Evolutionary conservation across 331 rosid genomes (phyloP), one percentile per base, ranked within the genome.

Genomic region (Prunus yedoensis): DNA sequence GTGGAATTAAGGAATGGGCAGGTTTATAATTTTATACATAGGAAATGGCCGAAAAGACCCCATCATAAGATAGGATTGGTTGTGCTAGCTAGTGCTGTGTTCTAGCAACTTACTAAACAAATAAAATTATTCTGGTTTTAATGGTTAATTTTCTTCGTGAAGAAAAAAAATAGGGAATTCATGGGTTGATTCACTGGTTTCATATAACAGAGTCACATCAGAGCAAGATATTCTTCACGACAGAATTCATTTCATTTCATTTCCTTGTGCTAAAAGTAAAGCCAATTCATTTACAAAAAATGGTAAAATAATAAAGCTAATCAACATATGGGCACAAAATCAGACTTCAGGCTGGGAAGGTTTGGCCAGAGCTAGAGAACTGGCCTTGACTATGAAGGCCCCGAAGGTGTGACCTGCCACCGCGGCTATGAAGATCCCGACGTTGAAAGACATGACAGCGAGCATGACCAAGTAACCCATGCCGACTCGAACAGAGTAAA

Each of bases 391-490:
- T 0, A 90, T 12, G 27, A 87, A 90, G 80, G 84, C 87, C 11
- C 97, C 94, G 3, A 85, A 25, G 20, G 89, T 15, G 54, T 92
- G 97, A 14, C 97, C 94, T 2, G 74, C 51, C 45, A 92, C 78
- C 1, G 91, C 97, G 6, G 89, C 91, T n/a, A 92, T 76, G 73
- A 92, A 88, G 75, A 92, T 81, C 49, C 96, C 89, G 1, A 30
- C 35, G 12, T 92, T 92, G 77, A 88, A 88, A 68, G 97, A 88
- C 97, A 92, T 92, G 30, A 92, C 88, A 4, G 92, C 70, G 49
- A 90, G 88, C 97, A 92, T 92, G 2, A 92, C 79, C 59, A 90
- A 78, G 86, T 90, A 92, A 56, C 49, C 10, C 54, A 90, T 83
- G 35, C 81, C 50, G 10, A 79, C 82, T 0, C 89, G 88, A 74